Conservation (phyloP, 148 eudicot species). For the Simmondsia chinensis region DNA sequence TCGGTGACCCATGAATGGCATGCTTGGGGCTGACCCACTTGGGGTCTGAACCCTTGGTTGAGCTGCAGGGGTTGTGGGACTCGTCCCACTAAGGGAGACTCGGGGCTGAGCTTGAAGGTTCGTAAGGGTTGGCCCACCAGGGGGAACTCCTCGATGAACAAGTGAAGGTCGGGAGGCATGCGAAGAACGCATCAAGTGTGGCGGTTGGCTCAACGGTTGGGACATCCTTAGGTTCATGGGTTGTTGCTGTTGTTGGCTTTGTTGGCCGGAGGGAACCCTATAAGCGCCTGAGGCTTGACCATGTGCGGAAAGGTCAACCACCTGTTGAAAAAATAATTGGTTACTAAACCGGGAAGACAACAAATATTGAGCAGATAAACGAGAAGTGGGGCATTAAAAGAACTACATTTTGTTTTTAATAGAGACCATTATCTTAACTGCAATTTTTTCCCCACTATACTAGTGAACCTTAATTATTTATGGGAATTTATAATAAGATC, state of each 20-base stretch:
- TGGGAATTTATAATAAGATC: no score
- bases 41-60: no score
- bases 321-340: constrained; percentile 16
- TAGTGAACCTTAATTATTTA: no score
- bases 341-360: not conserved
- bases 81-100: constrained; percentile 21
- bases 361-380: not conserved
- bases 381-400: not conserved
- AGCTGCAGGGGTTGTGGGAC: constrained; percentile 7
- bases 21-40: no score
- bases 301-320: constrained; percentile 18
- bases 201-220: constrained; percentile 28
- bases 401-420: no score
- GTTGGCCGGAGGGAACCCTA: constrained; percentile 8
- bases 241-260: constrained; percentile 16
- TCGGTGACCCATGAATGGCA: no score
- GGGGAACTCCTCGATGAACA: constrained; percentile 21
- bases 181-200: constrained; percentile 32
- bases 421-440: no score
- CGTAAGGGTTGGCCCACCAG: constrained; percentile 17
- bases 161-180: constrained; percentile 14
- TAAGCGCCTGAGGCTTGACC: constrained; percentile 10
- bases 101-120: constrained; percentile 17
- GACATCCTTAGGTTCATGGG: constrained; percentile 22
- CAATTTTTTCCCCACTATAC: no score